Evolutionary conservation across 2,329 filamentous ascomycete genomes (phyloP).

Genomic region (Ophiocordyceps sinensis): DNA sequence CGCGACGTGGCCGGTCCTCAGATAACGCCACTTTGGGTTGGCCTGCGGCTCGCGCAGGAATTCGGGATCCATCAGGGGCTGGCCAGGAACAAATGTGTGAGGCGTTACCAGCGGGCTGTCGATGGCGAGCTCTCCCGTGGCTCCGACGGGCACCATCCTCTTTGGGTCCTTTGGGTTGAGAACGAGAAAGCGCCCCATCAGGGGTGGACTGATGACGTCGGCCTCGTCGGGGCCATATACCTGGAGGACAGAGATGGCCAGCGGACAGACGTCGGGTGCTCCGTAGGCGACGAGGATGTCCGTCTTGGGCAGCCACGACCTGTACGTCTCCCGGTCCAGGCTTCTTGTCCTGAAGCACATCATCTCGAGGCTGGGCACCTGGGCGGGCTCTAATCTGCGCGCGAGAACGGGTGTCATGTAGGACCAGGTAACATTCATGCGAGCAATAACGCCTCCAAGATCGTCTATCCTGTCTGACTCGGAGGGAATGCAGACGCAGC

Average conservation of each 20-base stretch:
- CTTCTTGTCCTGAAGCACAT: slow-evolving; percentile 32
- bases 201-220: slow-evolving; percentile 29
- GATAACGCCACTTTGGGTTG: slow-evolving; percentile 19
- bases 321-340: slow-evolving; percentile 34
- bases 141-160: slow-evolving; percentile 36
- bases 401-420: slow-evolving; percentile 47
- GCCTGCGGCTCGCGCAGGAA: slow-evolving; percentile 7
- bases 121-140: slow-evolving; percentile 43
- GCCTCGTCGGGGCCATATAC: slow-evolving; percentile 21
- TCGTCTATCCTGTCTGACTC: slow-evolving; percentile 33
- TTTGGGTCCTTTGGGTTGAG: slow-evolving; percentile 36
- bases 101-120: slow-evolving; percentile 29
- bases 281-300: slow-evolving; percentile 37
- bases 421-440: slow-evolving; percentile 35
- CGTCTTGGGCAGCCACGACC: slow-evolving; percentile 28
- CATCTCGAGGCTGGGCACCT: slow-evolving; percentile 22
- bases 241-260: slow-evolving; percentile 34
- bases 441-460: slow-evolving; percentile 31
- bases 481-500: slow-evolving; percentile 43
- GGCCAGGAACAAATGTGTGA: slow-evolving; percentile 19
- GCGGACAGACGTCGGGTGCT: slow-evolving; percentile 33
- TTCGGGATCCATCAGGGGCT: slow-evolving; percentile 12
- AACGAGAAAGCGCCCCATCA: slow-evolving; percentile 35
- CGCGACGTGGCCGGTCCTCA: slow-evolving; percentile 36
- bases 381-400: slow-evolving; percentile 21